These are phyloP conservation scores for Kodamaea leandrae DNA, from an alignment of 805 yeast genomes.

Conservation along the genomic window DNA sequence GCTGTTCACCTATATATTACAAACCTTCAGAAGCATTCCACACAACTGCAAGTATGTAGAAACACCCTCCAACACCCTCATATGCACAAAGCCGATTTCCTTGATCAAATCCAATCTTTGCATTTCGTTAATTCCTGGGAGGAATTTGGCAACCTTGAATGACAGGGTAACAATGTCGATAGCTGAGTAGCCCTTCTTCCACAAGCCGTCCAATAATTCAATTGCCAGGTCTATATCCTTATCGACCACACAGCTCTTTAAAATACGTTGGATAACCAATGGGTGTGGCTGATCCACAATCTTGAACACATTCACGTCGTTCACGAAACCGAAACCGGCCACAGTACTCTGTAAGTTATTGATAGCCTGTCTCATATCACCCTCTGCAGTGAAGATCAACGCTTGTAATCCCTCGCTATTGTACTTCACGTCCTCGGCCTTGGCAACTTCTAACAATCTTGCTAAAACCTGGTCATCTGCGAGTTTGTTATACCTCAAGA, in stretches of 20 bases:
- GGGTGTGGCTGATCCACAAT: constrained; percentile 98
- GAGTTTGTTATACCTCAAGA: constrained; percentile 76
- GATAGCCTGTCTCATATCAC: constrained; percentile 98
- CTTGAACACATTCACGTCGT: constrained; percentile 87
- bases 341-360: constrained; percentile 92
- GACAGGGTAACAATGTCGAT: constrained; percentile 89
- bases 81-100: constrained; percentile 87
- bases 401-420: constrained; percentile 92
- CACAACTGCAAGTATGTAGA: constrained; percentile 81
- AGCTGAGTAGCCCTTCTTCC: constrained; percentile 91
- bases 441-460: constrained; percentile 67
- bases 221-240: constrained; percentile 62
- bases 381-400: constrained; percentile 90
- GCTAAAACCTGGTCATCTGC: constrained; percentile 82
- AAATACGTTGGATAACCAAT: constrained; percentile 63
- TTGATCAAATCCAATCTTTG: constrained; percentile 72
- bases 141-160: constrained; percentile 79
- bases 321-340: constrained; percentile 91
- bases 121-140: constrained; percentile 66
- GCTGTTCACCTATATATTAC: background rate
- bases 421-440: constrained; percentile 68
- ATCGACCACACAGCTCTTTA: constrained; percentile 42
- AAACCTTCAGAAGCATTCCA: constrained; percentile 70
- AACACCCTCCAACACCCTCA: constrained; percentile 93
- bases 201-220: constrained; percentile 60